A percentile compares a stretch with the other conserved stretches of the same genome.
Conservation (phyloP, 2,329 filamentous ascomycete genomes). For the Venturia pyrina region DNA sequence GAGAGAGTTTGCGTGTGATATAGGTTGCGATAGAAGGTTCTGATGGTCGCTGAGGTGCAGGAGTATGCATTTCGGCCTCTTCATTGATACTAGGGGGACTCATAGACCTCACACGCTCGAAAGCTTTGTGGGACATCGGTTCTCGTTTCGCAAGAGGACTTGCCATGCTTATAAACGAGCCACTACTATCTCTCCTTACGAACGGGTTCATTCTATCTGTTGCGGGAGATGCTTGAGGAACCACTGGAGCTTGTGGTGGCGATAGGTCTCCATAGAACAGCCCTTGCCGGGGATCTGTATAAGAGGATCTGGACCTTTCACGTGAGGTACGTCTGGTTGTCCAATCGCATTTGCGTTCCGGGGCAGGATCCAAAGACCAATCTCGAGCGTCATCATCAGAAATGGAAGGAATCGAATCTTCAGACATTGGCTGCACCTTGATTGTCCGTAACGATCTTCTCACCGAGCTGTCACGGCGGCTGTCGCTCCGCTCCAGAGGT, state of each 20-base stretch:
- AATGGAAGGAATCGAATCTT: background rate
- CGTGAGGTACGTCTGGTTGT: background rate
- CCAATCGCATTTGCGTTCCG: background rate
- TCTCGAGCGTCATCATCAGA: background rate
- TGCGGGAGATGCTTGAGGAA: background rate
- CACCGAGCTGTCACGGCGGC: background rate
- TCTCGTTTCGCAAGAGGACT: background rate
- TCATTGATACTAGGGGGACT: background rate
- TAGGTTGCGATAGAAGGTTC: background rate
- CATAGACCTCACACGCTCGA: constrained; percentile 4
- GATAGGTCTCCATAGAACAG: background rate
- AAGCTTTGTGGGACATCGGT: constrained; percentile 3
- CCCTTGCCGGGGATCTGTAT: background rate
- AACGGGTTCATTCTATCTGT: background rate
- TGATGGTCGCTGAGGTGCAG: background rate
- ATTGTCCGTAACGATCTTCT: background rate
- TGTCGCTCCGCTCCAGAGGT: background rate
- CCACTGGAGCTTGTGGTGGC: background rate
- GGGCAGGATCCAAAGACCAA: background rate
- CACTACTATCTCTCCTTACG: background rate
- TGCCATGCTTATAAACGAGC: background rate
- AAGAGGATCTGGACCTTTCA: background rate
- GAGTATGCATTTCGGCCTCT: background rate
- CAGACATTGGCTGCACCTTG: background rate
- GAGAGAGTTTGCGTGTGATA: constrained; percentile 4